Evolutionary conservation across 2,329 filamentous ascomycete species (phyloP), one percentile per base, ranked within the genome.

Genomic region (Rutstroemia sp.): DNA sequence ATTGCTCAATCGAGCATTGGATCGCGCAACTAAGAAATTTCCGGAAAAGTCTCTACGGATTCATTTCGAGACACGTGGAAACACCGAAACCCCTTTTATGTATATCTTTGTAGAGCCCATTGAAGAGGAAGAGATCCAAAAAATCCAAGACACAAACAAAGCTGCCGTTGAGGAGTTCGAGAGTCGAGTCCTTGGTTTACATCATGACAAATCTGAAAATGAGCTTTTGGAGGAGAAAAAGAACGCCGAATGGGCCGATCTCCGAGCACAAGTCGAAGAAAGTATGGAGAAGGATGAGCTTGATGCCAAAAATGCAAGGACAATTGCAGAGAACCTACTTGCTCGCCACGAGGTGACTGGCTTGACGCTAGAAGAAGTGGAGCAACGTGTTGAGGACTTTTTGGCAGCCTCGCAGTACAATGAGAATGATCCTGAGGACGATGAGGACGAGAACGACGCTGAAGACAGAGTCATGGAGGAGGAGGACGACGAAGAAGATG

Each of bases 21-120:
- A 96, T 69, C 82, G 80, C 60, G 91, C 88, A 4, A 89, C 88
- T 0, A 73, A 79, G 44, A 83, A 80, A 61, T 97, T 86, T 66
- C 94, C 94, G 0, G 77, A 86, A 45, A 78, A 81, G 70, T 89
- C 89, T 1, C 73, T 96, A 5, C 86, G 91, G 10, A 69, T 96
- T 39, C 86, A 92, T 69, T 86, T 96, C 57, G 91, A 96, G 69
- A 88, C 91, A 1, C 80, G 89, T 58, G 75, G 79, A 16, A 47
- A 30, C 55, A 67, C 67, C 10, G 71, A 70, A 1, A 60, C 58
- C 9, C 80, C 87, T 0, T 84, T 87, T 64, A 92, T 96, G 82
- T 92, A 95, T 67, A 83, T 97, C 53, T 95, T 96, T 67, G 92
- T 86, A 14, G 87, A 95, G 70, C 92, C 94, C 3, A 84, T 97